These are phyloP conservation scores for Botrytis fragariae DNA, from an alignment of 2,329 filamentous ascomycete genomes.

Conservation along the genomic window DNA sequence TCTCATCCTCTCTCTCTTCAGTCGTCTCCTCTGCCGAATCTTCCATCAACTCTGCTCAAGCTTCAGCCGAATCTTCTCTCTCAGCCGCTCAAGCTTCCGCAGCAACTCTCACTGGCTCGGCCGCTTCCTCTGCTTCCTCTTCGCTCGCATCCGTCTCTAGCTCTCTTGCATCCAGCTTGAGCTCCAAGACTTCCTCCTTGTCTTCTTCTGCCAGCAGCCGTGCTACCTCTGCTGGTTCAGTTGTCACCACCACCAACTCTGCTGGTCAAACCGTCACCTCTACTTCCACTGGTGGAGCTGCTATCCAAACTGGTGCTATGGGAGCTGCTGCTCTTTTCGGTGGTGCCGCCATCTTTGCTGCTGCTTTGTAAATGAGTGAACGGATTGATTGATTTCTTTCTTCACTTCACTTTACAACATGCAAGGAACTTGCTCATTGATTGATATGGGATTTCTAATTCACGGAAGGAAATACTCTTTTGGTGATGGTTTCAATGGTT, in stretches of 20 bases:
- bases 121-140: conserved; percentile 18
- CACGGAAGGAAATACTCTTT: background rate
- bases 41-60: background rate
- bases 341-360: conserved; percentile 32
- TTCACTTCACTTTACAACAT: background rate
- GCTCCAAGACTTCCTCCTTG: conserved; percentile 17
- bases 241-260: conserved; percentile 11
- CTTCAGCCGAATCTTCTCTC: conserved; percentile 7
- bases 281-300: conserved; percentile 25
- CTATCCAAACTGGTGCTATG: conserved; percentile 33
- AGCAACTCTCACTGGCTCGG: conserved; percentile 10
- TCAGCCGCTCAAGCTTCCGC: background rate
- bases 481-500: background rate
- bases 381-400: background rate
- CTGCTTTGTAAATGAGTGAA: conserved; percentile 28
- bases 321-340: conserved; percentile 35
- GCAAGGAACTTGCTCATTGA: background rate
- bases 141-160: conserved; percentile 20
- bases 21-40: background rate
- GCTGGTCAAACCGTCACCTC: conserved; percentile 7
- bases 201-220: conserved; percentile 18
- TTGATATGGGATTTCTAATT: background rate
- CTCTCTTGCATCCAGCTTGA: conserved; percentile 19
- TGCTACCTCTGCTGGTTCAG: conserved; percentile 1
- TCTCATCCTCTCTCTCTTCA: background rate